Percentiles rank a stretch among this genome's conserved stretches.
phyloP scores from a whole-genome alignment of 116 monocot genomes.

The Dioscorea cayenensis region DNA sequence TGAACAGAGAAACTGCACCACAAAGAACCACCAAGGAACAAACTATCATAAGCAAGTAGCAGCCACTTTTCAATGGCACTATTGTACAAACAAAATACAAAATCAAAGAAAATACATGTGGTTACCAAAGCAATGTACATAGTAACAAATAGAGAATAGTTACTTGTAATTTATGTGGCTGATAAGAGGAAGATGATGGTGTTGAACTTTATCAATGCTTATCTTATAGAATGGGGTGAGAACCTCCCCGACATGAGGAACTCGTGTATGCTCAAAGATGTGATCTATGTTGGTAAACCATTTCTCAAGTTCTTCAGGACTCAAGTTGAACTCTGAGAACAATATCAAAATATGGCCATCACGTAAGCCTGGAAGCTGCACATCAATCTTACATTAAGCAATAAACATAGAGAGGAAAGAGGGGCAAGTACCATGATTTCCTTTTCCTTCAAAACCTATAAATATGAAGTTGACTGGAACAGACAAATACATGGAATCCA shows the following conservation, averaged over 20 bases:
- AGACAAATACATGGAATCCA: slow-evolving; percentile 81
- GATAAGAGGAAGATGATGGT: slow-evolving; percentile 81
- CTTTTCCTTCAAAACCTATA: slow-evolving; percentile 98
- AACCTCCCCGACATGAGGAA: slow-evolving; percentile 86
- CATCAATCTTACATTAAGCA: neutral
- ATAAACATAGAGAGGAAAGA: neutral
- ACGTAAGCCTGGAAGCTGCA: neutral
- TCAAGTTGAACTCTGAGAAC: slow-evolving; percentile 67
- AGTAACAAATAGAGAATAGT: slow-evolving; percentile 9
- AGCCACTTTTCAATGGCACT: neutral
- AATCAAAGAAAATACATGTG: neutral
- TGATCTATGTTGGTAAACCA: slow-evolving; percentile 99
- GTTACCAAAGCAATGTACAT: neutral
- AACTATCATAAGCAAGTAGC: neutral
- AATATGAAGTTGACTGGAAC: slow-evolving; percentile 93
- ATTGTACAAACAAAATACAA: neutral
- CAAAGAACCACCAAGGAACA: neutral
- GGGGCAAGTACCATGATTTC: slow-evolving; percentile 58
- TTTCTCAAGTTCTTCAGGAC: slow-evolving; percentile 71
- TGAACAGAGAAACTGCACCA: slow-evolving; percentile 91
- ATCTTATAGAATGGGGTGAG: slow-evolving; percentile 86
- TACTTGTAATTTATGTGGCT: slow-evolving; percentile 93
- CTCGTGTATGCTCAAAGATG: slow-evolving; percentile 79
- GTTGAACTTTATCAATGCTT: slow-evolving; percentile 49
- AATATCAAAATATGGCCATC: neutral